Conservation (phyloP, 83 land plant species). For the Diphasiastrum complanatum region DNA sequence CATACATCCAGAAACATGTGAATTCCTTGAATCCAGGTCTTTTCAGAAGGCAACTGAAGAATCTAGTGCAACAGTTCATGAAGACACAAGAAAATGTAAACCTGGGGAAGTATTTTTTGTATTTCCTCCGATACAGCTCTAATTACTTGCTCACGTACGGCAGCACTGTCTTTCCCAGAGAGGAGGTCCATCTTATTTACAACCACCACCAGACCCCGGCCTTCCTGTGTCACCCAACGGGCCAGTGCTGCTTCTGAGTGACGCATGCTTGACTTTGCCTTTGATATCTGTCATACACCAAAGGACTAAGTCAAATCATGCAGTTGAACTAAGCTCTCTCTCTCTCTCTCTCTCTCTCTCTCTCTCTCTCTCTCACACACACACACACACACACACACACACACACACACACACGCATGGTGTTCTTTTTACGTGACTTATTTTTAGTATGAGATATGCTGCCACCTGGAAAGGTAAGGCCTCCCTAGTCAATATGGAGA, state of each 20-base stretch:
- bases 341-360: no score
- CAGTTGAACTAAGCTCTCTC: no score
- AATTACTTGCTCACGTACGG: constrained; percentile 55
- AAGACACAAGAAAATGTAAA: constrained; percentile 18
- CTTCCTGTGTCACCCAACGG: constrained; percentile 84
- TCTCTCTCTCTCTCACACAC: no score
- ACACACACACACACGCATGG: no score
- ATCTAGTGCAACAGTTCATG: neutral
- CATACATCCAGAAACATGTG: neutral
- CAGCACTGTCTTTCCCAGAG: constrained; percentile 50
- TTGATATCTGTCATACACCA: constrained; percentile 53
- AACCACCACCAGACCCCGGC: constrained; percentile 82
- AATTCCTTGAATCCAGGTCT: neutral
- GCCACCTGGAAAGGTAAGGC: no score
- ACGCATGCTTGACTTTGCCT: constrained; percentile 61
- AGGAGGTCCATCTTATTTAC: constrained; percentile 98
- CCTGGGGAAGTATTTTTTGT: constrained; percentile 87
- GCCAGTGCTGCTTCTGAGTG: constrained; percentile 93
- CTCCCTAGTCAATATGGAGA: no score
- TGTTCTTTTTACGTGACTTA: no score
- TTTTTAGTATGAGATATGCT: no score
- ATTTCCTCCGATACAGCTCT: constrained; percentile 83
- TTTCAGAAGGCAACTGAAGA: neutral
- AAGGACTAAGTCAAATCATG: constrained; percentile 6
- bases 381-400: no score